Base-by-base conservation (phyloP, 2,329 filamentous ascomycete species). In the Bipolaris victoriae region DNA sequence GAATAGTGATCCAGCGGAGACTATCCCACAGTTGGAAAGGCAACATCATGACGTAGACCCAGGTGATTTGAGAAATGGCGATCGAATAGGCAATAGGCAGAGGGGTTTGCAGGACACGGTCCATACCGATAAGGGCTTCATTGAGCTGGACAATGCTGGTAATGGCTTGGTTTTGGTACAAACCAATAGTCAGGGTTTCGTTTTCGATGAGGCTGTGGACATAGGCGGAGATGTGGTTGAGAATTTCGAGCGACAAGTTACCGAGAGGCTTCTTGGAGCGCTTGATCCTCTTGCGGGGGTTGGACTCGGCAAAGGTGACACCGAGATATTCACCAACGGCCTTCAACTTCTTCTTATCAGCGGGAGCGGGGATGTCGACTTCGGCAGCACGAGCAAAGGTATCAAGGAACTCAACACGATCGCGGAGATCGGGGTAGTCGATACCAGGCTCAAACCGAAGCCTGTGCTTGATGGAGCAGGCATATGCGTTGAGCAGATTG, bases 61-160 rank as follows among this genome's bases (percentile, higher is more conserved):
- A 93, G 31, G 91, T 91, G 71, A 95, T 94, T 74, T 96, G 91
- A 18, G 88, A 87, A 73, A 95, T 93, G 67, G 90, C 86, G 67
- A 96, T 95, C 63, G 85, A 87, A 80, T 96, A 96, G 45, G 91
- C 91, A 54, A 92, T 84, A 2, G 91, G 91, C 0, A 96, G 84
- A 1, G 91, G 91, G 0, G 91, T 96, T 74, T 89, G 90, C 31
- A 94, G 85, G 18, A 96, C 88, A 61, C 91, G 88, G 70, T 95
- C 90, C 46, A 87, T 87, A 57, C 88, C 87, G 15, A 86, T 85
- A 64, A 92, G 80, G 54, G 88, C 84, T 63, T 96, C 91, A 70
- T 90, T 91, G 52, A 96, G 79, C 4, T 83, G 76, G 47, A 82
- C 80, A 7, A 95, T 72, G 62, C 83, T 81, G 72, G 83, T 87